Base-by-base conservation (phyloP, 805 yeast genomes). In the Candida coleopterorum region DNA sequence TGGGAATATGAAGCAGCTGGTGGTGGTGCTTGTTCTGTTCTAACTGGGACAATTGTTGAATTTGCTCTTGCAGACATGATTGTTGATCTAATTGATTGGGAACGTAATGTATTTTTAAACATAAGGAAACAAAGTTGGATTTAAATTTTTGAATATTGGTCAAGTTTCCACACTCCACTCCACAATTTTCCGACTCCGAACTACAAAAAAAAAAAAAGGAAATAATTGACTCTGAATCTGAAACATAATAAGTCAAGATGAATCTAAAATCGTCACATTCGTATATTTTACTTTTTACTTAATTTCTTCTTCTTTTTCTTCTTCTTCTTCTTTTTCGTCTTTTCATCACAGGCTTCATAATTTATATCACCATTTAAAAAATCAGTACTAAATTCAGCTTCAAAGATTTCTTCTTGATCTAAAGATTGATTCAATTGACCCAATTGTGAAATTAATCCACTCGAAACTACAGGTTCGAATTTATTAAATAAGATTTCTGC, bases 1-100 rank as follows among this genome's bases (percentile, higher is more conserved):
- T 93, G 98, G 20, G 96, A 86, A 64, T 90, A 90, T 10, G 96
- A 79, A 25, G 96, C 97, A 27, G 96, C 96, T 43, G 97, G 96
- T 41, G 95, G 88, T 48, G 98, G 97, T 25, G 97, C 96, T 48
- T 69, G 70, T 45, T 77, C 69, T 35, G 95, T 78, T 50, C 74
- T 70, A 60, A 55, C 60, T 42, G 62, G 57, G 35, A 55, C 53
- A 36, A 58, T 50, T 15, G 53, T 39, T 16, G 62, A 55, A 25
- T 49, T 34, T 43, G 46, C 46, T 54, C 61, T 56, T 38, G 53
- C 39, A 25, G 53, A 47, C 56, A 50, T 53, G 32, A 42, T 47
- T 25, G 46, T 25, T 23, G 53, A 40, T 41, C 43, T 50, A 22
- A 40, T 22, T 25, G 47, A 29, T 16, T 39, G 43, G 16, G 52